Percentiles rank a stretch among this genome's conserved stretches.
phyloP scores from a whole-genome alignment of 1,284 basidiomycete species.

The Agroathelia rolfsii region DNA sequence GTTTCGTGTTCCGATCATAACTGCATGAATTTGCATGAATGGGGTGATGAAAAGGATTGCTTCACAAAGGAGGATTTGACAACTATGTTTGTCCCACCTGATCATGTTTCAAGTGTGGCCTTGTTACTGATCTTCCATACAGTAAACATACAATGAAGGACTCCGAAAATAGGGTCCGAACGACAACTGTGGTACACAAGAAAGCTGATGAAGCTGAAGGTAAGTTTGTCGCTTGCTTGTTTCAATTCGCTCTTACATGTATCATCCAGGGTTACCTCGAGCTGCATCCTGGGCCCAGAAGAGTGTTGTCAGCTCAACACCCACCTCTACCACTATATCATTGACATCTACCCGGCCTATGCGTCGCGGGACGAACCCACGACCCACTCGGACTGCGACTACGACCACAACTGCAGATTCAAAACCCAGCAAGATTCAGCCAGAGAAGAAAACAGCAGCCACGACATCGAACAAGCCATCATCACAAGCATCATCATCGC shows the following conservation, averaged over 20 bases:
- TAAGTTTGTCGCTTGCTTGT: constrained; percentile 22
- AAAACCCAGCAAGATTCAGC: constrained; percentile 30
- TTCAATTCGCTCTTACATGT: constrained; percentile 16
- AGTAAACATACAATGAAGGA: constrained; percentile 87
- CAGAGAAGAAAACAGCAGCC: constrained; percentile 15
- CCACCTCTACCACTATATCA: constrained; percentile 18
- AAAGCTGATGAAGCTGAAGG: constrained; percentile 56
- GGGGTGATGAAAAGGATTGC: constrained; percentile 96
- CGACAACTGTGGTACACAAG: constrained; percentile 34
- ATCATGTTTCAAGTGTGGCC: constrained; percentile 5
- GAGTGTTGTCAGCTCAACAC: constrained; percentile 19
- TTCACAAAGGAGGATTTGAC: constrained; percentile 91
- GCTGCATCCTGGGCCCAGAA: constrained; percentile 78
- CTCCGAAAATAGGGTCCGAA: constrained; percentile 57
- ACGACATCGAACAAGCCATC: constrained; percentile 34
- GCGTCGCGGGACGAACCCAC: constrained; percentile 30
- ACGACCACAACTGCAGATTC: constrained; percentile 24
- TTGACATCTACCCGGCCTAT: constrained; percentile 23
- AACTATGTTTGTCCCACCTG: constrained; percentile 54
- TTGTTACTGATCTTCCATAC: constrained; percentile 13
- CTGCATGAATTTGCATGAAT: constrained; percentile 95
- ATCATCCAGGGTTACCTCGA: constrained; percentile 56
- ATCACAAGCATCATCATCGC: constrained; percentile 49
- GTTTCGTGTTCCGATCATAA: constrained; percentile 79
- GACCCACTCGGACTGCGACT: constrained; percentile 26